Percentiles rank a stretch among this genome's conserved stretches.
phyloP scores from a whole-genome alignment of 352 stramenopile genomes.

The Thraustochytrium sp. region DNA sequence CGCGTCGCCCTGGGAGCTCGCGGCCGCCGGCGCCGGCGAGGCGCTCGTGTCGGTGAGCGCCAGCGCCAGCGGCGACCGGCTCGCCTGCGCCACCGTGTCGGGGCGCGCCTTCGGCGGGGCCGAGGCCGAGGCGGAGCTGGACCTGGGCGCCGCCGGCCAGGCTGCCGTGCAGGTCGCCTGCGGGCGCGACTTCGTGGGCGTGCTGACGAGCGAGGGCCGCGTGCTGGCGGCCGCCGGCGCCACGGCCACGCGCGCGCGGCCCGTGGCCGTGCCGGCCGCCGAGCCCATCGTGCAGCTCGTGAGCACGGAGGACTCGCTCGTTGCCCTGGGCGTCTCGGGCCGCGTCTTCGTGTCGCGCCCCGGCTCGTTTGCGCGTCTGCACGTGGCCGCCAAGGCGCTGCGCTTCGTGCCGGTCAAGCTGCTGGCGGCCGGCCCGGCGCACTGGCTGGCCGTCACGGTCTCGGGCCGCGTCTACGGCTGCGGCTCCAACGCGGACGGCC shows the following conservation, averaged over 20 bases:
- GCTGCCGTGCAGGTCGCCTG: conserved; percentile 8
- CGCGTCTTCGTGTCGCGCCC: neutral
- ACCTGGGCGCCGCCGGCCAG: too few relatives aligned
- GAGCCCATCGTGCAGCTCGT: neutral
- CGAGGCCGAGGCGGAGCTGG: too few relatives aligned
- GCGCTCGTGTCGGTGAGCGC: neutral
- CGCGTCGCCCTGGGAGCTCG: neutral
- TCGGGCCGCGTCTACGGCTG: conserved; percentile 21
- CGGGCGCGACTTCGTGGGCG: neutral
- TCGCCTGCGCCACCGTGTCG: neutral
- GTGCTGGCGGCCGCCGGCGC: neutral
- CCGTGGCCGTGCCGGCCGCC: neutral
- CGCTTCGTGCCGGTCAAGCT: neutral
- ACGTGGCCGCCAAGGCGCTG: neutral
- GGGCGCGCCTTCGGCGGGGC: neutral
- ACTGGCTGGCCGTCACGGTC: conserved; percentile 14
- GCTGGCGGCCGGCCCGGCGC: neutral
- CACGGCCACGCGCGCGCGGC: neutral
- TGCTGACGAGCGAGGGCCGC: neutral
- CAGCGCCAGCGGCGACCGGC: neutral
- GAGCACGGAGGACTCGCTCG: neutral
- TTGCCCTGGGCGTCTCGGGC: neutral
- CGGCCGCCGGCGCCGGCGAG: neutral
- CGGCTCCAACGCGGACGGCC: neutral
- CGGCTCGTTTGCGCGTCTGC: neutral